phyloP scores from a whole-genome alignment of 78 protist genomes.

The Carpediemonas membranifera region DNA sequence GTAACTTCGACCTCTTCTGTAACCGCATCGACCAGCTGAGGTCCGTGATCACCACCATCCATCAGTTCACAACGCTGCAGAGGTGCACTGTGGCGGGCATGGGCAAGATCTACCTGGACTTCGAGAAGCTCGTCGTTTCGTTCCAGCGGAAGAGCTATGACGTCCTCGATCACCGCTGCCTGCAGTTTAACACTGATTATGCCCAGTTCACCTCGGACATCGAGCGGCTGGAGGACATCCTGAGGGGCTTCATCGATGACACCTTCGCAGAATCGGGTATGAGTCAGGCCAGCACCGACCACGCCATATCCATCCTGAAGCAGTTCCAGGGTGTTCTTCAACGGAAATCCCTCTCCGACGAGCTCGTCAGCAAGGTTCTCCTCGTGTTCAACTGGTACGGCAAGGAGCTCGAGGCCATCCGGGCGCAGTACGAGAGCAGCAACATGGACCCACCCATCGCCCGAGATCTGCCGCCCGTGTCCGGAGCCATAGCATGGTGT shows the following conservation, averaged over 20 bases:
- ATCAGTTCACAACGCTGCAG: constrained; percentile 37
- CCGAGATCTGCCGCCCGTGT: constrained; percentile 67
- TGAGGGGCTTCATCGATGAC: constrained; percentile 45
- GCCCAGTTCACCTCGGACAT: constrained; percentile 35
- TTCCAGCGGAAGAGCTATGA: constrained; percentile 54
- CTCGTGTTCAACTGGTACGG: constrained; percentile 53
- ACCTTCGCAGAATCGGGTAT: too few species aligned
- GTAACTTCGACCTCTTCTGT: constrained; percentile 56
- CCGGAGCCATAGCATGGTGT: constrained; percentile 56
- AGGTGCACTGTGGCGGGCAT: constrained; percentile 37
- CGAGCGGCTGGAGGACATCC: constrained; percentile 30
- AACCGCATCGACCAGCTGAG: constrained; percentile 51
- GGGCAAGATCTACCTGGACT: constrained; percentile 22
- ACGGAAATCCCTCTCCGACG: constrained; percentile 33
- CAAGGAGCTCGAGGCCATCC: constrained; percentile 45
- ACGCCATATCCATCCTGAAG: constrained; percentile 42
- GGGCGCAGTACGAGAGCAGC: constrained; percentile 43
- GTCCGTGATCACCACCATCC: constrained; percentile 41
- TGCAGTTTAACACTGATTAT: constrained; percentile 51
- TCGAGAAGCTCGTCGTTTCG: constrained; percentile 18
- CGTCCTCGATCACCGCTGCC: constrained; percentile 33
- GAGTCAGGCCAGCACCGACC: constrained; percentile 5
- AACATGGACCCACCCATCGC: constrained; percentile 46
- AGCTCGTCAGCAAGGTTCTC: constrained; percentile 43
- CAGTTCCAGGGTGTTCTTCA: constrained; percentile 41